Conservation (phyloP, 148 eudicot species). For the Amaranthus cruentus region DNA sequence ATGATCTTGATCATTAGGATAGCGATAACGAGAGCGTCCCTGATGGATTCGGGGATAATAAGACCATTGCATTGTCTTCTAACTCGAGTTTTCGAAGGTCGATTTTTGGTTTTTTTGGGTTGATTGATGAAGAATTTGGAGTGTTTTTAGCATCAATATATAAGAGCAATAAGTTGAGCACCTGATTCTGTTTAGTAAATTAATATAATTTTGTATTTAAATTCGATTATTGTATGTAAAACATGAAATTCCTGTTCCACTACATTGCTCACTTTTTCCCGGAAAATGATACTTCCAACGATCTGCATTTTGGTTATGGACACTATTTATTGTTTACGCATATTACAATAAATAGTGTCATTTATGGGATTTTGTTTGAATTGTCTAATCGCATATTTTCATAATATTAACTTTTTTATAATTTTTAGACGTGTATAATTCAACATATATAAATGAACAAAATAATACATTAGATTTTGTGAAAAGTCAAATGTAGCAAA, state of each 20-base stretch:
- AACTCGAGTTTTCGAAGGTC: neutral
- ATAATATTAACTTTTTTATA: too few species aligned
- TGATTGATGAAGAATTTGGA: neutral
- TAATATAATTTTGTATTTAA: neutral
- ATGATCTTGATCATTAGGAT: neutral
- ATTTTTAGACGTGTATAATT: too few species aligned
- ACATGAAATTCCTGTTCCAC: neutral
- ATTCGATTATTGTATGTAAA: neutral
- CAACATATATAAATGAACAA: too few species aligned
- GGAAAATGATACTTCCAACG: neutral
- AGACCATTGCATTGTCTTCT: neutral
- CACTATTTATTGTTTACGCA: too few species aligned
- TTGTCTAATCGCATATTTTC: too few species aligned
- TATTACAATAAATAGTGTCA: too few species aligned
- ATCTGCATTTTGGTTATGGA: too few species aligned
- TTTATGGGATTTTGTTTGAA: too few species aligned
- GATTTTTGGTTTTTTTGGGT: neutral
- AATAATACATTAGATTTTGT: too few species aligned
- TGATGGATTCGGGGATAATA: neutral
- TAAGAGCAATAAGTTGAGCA: neutral
- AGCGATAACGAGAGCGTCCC: neutral
- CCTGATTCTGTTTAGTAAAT: neutral
- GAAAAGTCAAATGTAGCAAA: too few species aligned
- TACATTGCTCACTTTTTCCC: neutral
- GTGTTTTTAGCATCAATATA: neutral